Evolutionary conservation across 495 filamentous ascomycete genomes (phyloP).

Genomic region (Aspergillus baeticus): DNA sequence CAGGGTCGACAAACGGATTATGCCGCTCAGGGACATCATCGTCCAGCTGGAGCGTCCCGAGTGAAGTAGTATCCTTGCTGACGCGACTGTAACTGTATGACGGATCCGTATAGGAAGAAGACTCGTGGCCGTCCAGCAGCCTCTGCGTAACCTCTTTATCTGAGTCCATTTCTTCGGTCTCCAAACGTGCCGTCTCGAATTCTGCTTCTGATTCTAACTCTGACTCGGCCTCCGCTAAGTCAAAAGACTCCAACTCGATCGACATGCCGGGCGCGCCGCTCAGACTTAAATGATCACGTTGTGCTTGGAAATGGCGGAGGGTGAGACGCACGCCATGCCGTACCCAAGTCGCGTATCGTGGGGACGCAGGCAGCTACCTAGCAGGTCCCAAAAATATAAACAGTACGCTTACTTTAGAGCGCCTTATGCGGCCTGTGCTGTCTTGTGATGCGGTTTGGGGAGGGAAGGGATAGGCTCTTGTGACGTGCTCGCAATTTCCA

Average conservation of each 20-base stretch:
- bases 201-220: no score
- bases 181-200: no score
- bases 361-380: no score
- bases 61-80: neutral
- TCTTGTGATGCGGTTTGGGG: neutral
- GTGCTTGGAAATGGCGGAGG: neutral
- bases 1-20: slow-evolving; percentile 45
- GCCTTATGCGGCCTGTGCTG: neutral
- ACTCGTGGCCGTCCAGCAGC: slow-evolving; percentile 1
- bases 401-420: neutral
- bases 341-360: neutral
- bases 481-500: neutral
- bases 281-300: neutral
- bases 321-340: neutral
- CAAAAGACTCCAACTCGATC: neutral
- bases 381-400: no score
- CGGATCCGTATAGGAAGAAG: neutral
- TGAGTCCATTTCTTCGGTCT: neutral
- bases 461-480: neutral
- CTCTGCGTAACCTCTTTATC: slow-evolving; percentile 4
- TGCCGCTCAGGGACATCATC: neutral
- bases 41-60: neutral
- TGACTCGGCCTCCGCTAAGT: neutral
- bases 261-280: neutral
- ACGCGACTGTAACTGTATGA: neutral